These are phyloP conservation scores for Pisolithus sp. DNA, from an alignment of 768 basidiomycete species.

Conservation along the genomic window DNA sequence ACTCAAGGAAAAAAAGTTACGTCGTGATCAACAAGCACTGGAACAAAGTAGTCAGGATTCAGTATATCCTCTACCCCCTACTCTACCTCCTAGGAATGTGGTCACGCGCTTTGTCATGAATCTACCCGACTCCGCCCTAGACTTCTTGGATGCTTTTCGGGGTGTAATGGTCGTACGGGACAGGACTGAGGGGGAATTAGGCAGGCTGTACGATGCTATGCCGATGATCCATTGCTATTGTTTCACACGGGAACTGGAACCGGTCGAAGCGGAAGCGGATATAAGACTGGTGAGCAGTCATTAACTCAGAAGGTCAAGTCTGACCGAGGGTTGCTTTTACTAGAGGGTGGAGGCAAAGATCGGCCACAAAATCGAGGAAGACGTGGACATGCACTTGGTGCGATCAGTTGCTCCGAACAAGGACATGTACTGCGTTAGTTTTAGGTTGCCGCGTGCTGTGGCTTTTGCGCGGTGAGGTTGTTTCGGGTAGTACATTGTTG, in stretches of 20 bases:
- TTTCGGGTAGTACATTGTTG: slow-evolving; percentile 29
- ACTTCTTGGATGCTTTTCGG: slow-evolving; percentile 83
- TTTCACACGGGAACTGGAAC: slow-evolving; percentile 82
- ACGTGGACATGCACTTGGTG: slow-evolving; percentile 63
- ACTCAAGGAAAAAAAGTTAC: slow-evolving; percentile 37
- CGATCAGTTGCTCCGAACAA: slow-evolving; percentile 94
- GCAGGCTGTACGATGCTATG: slow-evolving; percentile 46
- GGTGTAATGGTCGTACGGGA: slow-evolving; percentile 51
- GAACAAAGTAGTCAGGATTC: background rate
- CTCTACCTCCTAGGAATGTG: slow-evolving; percentile 37
- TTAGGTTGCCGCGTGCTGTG: slow-evolving; percentile 53
- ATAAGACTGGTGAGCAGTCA: slow-evolving; percentile 63
- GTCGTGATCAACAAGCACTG: slow-evolving; percentile 30
- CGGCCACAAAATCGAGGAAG: slow-evolving; percentile 44
- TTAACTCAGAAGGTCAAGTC: background rate
- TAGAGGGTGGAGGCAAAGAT: slow-evolving; percentile 72
- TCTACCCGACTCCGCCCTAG: slow-evolving; percentile 85
- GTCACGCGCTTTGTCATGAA: slow-evolving; percentile 97
- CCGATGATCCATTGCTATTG: slow-evolving; percentile 95
- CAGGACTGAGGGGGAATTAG: slow-evolving; percentile 35
- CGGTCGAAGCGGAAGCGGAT: slow-evolving; percentile 61
- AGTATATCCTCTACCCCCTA: slow-evolving; percentile 5
- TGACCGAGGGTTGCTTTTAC: slow-evolving; percentile 15
- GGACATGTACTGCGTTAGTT: slow-evolving; percentile 96
- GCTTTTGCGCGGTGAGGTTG: slow-evolving; percentile 26